Conservation (phyloP, 1,139 yeast genomes). For the Geotrichum cucujoidarum region DNA sequence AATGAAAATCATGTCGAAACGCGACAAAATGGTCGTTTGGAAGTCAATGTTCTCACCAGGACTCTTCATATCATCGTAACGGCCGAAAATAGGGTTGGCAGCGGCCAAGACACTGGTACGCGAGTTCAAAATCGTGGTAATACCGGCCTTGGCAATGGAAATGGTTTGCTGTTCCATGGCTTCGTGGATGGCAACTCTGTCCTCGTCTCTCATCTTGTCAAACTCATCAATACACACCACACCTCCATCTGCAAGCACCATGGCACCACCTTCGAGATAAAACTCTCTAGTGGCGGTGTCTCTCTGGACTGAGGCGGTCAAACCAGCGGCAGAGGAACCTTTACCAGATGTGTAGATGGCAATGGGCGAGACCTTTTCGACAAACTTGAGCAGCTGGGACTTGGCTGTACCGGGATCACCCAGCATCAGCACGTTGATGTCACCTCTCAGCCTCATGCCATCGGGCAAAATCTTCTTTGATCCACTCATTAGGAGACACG, state of each 20-base stretch:
- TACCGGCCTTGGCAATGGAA: constrained; percentile 98
- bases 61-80: constrained; percentile 91
- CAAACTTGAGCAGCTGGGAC: constrained; percentile 90
- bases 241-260: constrained; percentile 99
- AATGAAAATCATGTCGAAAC: constrained; percentile 97
- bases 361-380: constrained; percentile 90
- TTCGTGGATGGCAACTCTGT: constrained; percentile 97
- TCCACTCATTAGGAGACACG: constrained; percentile 92
- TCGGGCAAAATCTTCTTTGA: constrained; percentile 89
- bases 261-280: constrained; percentile 97
- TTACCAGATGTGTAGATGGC: constrained; percentile 97
- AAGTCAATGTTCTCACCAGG: constrained; percentile 98
- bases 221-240: constrained; percentile 98
- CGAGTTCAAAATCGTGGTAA: constrained; percentile 90
- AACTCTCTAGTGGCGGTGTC: constrained; percentile 85
- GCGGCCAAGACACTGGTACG: constrained; percentile 96
- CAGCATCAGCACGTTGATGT: constrained; percentile 80
- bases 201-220: constrained; percentile 98
- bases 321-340: constrained; percentile 99
- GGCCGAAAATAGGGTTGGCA: constrained; percentile 94
- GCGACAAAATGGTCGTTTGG: constrained; percentile 91
- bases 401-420: constrained; percentile 99
- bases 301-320: constrained; percentile 95
- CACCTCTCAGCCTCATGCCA: constrained; percentile 96
- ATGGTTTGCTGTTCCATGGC: constrained; percentile 99